These are phyloP conservation scores for Aurinia saxatilis DNA, from an alignment of 345 rosid genomes.

Conservation along the genomic window DNA sequence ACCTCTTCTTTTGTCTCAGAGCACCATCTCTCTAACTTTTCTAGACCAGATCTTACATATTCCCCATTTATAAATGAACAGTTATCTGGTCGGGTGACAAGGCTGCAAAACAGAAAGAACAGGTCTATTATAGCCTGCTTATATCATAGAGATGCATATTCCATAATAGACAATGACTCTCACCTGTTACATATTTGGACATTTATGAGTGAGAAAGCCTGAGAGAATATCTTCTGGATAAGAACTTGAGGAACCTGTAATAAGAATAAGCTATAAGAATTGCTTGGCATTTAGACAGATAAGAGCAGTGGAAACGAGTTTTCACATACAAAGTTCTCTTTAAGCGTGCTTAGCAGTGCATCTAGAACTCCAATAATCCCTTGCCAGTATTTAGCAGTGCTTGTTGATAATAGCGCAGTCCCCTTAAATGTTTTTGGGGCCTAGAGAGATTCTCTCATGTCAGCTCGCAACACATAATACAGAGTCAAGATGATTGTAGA, in stretches of 20 bases:
- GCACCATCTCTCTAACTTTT: slow-evolving; percentile 92
- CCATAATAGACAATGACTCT: background rate
- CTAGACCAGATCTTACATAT: slow-evolving; percentile 84
- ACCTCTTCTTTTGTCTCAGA: slow-evolving; percentile 84
- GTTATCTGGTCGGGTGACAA: slow-evolving; percentile 90
- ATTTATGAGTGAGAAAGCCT: slow-evolving; percentile 83
- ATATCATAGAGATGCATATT: background rate
- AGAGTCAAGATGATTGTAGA: background rate
- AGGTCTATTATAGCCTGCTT: slow-evolving; percentile 2
- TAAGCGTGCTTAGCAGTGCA: slow-evolving; percentile 61
- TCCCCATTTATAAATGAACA: slow-evolving; percentile 99
- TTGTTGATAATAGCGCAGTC: slow-evolving; percentile 31
- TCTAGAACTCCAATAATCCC: slow-evolving; percentile 74
- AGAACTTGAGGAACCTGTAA: slow-evolving; percentile 84
- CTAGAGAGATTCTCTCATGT: slow-evolving; percentile 30
- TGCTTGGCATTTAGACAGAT: slow-evolving; percentile 5
- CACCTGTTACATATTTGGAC: slow-evolving; percentile 89
- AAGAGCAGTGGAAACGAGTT: slow-evolving; percentile 3
- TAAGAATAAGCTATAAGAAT: slow-evolving; percentile 19
- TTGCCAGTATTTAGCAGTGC: slow-evolving; percentile 91
- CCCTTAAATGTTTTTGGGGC: slow-evolving; percentile 87
- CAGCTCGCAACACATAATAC: slow-evolving; percentile 1
- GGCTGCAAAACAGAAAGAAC: slow-evolving; percentile 42
- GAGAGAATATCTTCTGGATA: slow-evolving; percentile 82
- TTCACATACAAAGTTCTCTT: slow-evolving; percentile 80